These are phyloP conservation scores for Tolypocladium paradoxum DNA, from an alignment of 2,329 filamentous ascomycete genomes.

Conservation along the genomic window DNA sequence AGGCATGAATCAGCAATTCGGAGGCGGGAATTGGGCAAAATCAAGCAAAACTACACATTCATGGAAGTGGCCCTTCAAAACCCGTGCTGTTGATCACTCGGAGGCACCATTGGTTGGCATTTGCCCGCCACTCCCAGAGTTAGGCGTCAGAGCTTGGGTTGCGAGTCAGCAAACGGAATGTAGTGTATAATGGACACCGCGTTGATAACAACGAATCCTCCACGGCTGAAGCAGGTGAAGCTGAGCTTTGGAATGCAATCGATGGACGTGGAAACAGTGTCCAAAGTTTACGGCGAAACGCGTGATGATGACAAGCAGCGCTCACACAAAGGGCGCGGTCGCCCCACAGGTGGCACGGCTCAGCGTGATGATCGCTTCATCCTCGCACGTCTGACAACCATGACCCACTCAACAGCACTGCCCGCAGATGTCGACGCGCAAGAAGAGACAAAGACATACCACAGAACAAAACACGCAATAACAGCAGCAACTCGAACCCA, in stretches of 20 bases:
- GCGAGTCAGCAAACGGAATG: no score
- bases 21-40: no score
- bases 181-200: no score
- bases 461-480: background rate
- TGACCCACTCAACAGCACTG: background rate
- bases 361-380: background rate
- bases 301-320: no score
- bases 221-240: background rate
- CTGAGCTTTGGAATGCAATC: background rate
- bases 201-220: no score
- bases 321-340: background rate
- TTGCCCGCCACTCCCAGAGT: no score
- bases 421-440: background rate
- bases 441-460: background rate
- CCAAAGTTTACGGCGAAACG: background rate
- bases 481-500: conserved; percentile 17
- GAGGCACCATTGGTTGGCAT: no score
- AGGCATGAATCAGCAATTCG: no score
- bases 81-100: no score
- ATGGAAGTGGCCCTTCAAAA: no score
- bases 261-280: background rate
- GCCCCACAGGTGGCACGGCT: background rate
- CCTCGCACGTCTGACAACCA: background rate
- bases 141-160: no score
- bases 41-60: no score